These are phyloP conservation scores for Durusdinium trenchii DNA, from an alignment of 73 alveolate genomes.

Conservation along the genomic window DNA sequence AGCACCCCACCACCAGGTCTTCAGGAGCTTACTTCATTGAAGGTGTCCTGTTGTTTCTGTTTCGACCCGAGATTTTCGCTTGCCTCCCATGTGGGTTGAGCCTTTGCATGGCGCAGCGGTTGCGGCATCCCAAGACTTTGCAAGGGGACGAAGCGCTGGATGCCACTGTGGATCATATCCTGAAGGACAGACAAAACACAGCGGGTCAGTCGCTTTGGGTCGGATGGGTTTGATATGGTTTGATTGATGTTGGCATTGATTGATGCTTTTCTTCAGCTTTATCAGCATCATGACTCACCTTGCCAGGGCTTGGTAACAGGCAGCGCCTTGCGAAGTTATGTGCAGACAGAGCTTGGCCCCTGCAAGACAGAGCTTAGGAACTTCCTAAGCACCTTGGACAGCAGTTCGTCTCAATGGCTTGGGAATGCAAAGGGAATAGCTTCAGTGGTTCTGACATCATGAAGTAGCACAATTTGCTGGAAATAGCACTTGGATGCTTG, in stretches of 20 bases:
- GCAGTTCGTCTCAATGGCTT: no score
- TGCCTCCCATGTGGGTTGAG: neutral
- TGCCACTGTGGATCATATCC: constrained; percentile 67
- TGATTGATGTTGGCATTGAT: no score
- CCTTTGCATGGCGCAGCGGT: no score
- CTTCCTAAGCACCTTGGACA: constrained; percentile 2
- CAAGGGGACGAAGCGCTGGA: constrained; percentile 58
- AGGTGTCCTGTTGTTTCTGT: neutral
- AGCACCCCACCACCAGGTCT: no score
- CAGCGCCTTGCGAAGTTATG: constrained; percentile 16
- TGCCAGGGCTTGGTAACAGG: constrained; percentile 57
- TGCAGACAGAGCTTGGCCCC: neutral
- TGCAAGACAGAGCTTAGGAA: constrained; percentile 15
- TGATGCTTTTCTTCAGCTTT: neutral
- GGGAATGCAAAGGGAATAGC: no score
- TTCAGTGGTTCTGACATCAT: no score
- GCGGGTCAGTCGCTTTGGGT: neutral
- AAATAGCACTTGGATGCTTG: no score
- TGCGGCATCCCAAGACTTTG: neutral
- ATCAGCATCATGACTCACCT: no score
- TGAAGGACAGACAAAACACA: neutral
- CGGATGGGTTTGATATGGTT: neutral
- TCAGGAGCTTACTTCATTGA: no score
- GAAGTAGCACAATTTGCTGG: no score
- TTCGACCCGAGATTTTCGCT: neutral